A percentile compares a stretch with the other conserved stretches of the same genome.
These are phyloP conservation scores for Naganishia friedmannii DNA, from an alignment of 768 basidiomycete genomes.

Conservation along the genomic window DNA sequence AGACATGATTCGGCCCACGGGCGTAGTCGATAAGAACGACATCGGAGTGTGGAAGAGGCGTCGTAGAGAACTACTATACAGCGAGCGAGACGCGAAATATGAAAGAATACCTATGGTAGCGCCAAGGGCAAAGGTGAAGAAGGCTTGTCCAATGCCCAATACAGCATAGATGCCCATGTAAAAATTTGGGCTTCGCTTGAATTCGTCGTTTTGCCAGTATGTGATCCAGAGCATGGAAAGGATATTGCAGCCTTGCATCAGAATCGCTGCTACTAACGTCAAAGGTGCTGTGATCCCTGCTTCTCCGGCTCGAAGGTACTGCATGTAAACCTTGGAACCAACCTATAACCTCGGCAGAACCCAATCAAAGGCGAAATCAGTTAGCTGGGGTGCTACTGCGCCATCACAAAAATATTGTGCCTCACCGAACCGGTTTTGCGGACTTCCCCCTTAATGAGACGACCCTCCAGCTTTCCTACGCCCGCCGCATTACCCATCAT, in stretches of 20 bases:
- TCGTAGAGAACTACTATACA: constrained; percentile 59
- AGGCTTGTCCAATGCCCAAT: constrained; percentile 61
- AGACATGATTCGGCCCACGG: constrained; percentile 33
- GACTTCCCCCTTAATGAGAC: constrained; percentile 64
- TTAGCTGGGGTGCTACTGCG: constrained; percentile 3
- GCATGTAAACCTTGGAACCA: constrained; percentile 59
- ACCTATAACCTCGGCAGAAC: not conserved
- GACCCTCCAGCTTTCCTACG: constrained; percentile 65
- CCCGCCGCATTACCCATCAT: constrained; percentile 55
- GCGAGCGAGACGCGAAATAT: constrained; percentile 62
- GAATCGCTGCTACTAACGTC: constrained; percentile 57
- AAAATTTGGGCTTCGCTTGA: constrained; percentile 54
- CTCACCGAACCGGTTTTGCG: constrained; percentile 63
- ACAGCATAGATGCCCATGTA: constrained; percentile 67
- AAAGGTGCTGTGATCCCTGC: constrained; percentile 59
- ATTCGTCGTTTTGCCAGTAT: constrained; percentile 66
- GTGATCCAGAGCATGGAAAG: constrained; percentile 67
- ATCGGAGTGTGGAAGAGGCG: constrained; percentile 54
- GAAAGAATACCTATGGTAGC: constrained; percentile 61
- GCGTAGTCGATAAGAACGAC: constrained; percentile 31
- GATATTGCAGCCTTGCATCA: constrained; percentile 59
- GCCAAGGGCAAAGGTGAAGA: constrained; percentile 64
- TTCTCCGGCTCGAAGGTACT: constrained; percentile 62
- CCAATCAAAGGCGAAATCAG: not conserved
- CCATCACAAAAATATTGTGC: constrained; percentile 22